Evolutionary conservation across 1,284 basidiomycete genomes (phyloP).

Genomic region (Heterobasidion parviporum): DNA sequence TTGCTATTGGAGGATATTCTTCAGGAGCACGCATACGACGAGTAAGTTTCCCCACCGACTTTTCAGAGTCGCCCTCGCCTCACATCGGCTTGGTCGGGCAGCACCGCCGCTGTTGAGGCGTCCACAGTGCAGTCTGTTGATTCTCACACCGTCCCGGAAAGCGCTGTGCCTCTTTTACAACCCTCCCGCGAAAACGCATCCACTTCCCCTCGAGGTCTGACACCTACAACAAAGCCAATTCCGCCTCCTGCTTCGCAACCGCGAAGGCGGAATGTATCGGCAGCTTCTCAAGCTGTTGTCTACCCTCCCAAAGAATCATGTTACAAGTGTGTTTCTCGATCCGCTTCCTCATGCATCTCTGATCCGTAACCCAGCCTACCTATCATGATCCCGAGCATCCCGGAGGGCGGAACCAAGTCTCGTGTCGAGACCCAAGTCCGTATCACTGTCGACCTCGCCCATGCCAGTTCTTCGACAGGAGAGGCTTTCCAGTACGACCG

Average conservation of each 20-base stretch:
- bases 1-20: slow-evolving; percentile 66
- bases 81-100: slow-evolving; percentile 1
- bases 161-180: slow-evolving; percentile 4
- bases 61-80: slow-evolving; percentile 1
- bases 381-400: slow-evolving; percentile 79
- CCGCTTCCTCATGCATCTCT: slow-evolving; percentile 3
- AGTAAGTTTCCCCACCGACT: slow-evolving; percentile 36
- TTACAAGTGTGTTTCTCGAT: slow-evolving; percentile 46
- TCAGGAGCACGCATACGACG: slow-evolving; percentile 61
- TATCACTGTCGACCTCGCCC: slow-evolving; percentile 69
- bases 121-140: neutral
- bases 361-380: slow-evolving; percentile 41
- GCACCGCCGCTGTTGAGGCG: neutral
- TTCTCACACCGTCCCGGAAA: neutral
- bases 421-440: slow-evolving; percentile 91
- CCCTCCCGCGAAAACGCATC: slow-evolving; percentile 3
- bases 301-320: slow-evolving; percentile 66
- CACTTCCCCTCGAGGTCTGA: slow-evolving; percentile 19
- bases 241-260: slow-evolving; percentile 52
- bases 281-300: slow-evolving; percentile 48
- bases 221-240: slow-evolving; percentile 41
- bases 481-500: slow-evolving; percentile 61
- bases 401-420: slow-evolving; percentile 82
- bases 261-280: slow-evolving; percentile 31
- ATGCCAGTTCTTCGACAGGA: slow-evolving; percentile 47